Conservation (phyloP, 225 moss, liverwort and hornwort species). For the Sphagnum contortum region DNA sequence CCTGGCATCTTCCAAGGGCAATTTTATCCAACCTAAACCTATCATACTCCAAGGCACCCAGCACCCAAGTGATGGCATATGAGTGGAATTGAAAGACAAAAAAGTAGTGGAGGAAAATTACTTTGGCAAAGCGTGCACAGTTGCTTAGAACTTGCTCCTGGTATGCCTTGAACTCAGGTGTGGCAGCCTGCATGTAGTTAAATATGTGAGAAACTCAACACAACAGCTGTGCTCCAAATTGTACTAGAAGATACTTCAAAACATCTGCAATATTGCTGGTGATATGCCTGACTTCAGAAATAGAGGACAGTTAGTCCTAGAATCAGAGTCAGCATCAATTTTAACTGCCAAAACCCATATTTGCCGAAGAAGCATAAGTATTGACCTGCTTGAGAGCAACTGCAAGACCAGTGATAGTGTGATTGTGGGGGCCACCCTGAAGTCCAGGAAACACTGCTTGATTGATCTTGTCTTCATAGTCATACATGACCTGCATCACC, state of each 20-base stretch:
- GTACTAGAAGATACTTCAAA: background rate
- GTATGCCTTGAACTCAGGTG: constrained; percentile 82
- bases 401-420: constrained; percentile 88
- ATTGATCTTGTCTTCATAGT: constrained; percentile 93
- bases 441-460: constrained; percentile 91
- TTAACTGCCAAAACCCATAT: too few species aligned
- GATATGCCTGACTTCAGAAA: too few species aligned
- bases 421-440: constrained; percentile 98
- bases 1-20: too few species aligned
- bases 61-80: too few species aligned
- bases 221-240: constrained; percentile 2
- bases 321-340: too few species aligned
- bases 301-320: too few species aligned
- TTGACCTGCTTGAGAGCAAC: constrained; percentile 83
- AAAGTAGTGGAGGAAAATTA: constrained; percentile 1
- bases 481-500: constrained; percentile 61
- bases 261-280: too few species aligned
- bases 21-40: too few species aligned
- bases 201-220: background rate
- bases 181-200: constrained; percentile 52
- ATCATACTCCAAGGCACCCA: too few species aligned
- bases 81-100: background rate
- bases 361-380: too few species aligned
- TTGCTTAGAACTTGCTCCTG: constrained; percentile 89
- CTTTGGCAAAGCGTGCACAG: constrained; percentile 70